These are phyloP conservation scores for Parastagonospora avenae DNA, from an alignment of 2,329 filamentous ascomycete species.

Conservation along the genomic window DNA sequence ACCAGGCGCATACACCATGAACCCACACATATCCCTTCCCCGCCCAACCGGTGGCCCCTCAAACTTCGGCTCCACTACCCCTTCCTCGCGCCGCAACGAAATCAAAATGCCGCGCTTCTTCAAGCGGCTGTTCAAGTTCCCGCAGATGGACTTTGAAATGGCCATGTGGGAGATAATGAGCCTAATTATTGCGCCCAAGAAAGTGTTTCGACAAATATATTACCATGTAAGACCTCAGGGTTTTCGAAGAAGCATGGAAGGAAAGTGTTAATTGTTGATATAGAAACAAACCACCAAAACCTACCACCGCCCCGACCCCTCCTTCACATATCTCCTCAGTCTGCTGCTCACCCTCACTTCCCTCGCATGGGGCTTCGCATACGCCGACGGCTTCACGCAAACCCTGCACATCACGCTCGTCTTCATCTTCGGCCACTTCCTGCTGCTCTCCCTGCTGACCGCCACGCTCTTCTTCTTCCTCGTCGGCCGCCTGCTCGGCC, in stretches of 20 bases:
- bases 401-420: constrained; percentile 53
- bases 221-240: constrained; percentile 67
- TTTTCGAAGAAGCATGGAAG: neutral
- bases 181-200: constrained; percentile 70
- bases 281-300: constrained; percentile 69
- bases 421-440: constrained; percentile 64
- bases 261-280: neutral
- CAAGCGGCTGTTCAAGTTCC: constrained; percentile 72
- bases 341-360: constrained; percentile 64
- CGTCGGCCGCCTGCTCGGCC: constrained; percentile 66
- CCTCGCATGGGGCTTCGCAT: constrained; percentile 64
- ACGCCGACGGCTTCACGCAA: constrained; percentile 51
- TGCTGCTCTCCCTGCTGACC: constrained; percentile 63
- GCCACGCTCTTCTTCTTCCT: constrained; percentile 68
- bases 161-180: constrained; percentile 75
- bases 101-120: constrained; percentile 70
- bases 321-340: constrained; percentile 71
- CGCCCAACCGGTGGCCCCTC: constrained; percentile 61
- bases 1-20: constrained; percentile 50
- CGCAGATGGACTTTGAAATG: constrained; percentile 76
- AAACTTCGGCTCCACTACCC: constrained; percentile 58
- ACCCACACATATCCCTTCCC: constrained; percentile 64
- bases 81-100: constrained; percentile 55
- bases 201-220: constrained; percentile 73
- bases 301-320: constrained; percentile 71